These are phyloP conservation scores for Backusella macrospora DNA, from an alignment of 192 early-diverging fungal species.

Conservation along the genomic window DNA sequence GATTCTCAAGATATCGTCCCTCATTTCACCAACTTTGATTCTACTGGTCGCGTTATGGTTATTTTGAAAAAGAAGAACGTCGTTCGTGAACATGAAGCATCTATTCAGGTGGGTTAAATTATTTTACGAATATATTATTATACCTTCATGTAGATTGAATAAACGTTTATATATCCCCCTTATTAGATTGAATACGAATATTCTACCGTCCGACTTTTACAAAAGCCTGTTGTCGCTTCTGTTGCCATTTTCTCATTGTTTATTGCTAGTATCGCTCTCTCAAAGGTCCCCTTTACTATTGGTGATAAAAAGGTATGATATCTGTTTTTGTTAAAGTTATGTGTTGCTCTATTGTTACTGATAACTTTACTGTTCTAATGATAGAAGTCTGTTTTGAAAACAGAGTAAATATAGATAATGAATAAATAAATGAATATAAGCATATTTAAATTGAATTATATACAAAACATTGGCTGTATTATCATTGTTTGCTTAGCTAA, in stretches of 20 bases:
- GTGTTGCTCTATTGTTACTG: not conserved
- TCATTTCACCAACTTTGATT: constrained; percentile 86
- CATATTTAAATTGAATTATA: not conserved
- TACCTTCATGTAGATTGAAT: not conserved
- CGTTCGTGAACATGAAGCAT: constrained; percentile 65
- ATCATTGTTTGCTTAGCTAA: no score
- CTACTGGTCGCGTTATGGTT: constrained; percentile 84
- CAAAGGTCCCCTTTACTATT: constrained; percentile 62
- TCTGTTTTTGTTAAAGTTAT: constrained; percentile 27
- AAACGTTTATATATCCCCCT: not conserved
- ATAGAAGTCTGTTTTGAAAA: constrained; percentile 12
- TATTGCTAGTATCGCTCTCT: constrained; percentile 54
- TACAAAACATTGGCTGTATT: not conserved
- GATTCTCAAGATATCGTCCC: constrained; percentile 54
- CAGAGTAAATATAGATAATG: constrained; percentile 4
- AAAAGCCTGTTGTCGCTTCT: constrained; percentile 66
- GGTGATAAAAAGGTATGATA: constrained; percentile 36
- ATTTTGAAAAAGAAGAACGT: constrained; percentile 71
- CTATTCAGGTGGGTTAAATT: constrained; percentile 39
- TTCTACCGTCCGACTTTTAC: constrained; percentile 45
- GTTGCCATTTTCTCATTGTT: constrained; percentile 56
- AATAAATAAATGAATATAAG: not conserved
- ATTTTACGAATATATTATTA: not conserved
- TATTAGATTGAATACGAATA: constrained; percentile 58
- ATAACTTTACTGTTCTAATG: not conserved